Evolutionary conservation across 1,139 yeast genomes (phyloP), one percentile per base, ranked within the genome.

Genomic region (Spencermartinsiella ligniputridi): DNA sequence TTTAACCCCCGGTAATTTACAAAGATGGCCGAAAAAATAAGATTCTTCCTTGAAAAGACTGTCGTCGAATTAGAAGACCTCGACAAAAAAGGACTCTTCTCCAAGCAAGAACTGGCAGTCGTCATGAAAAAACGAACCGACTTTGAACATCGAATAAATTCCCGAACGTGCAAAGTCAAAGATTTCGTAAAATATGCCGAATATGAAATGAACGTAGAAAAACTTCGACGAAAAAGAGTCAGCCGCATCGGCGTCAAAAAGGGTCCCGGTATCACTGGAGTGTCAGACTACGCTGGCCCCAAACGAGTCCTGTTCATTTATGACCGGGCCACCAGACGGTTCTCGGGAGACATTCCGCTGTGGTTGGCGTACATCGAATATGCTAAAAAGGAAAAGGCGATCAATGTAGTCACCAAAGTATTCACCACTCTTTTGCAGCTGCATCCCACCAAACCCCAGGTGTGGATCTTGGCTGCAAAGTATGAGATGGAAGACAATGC

Each of bases 401-500:
- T 83, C 51, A 83, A 85, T 55, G 83, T 83, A 37, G 79, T 88
- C n/a, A 89, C 87, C 62, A 81, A 79, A 54, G 81, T 88, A 5
- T 88, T 89, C 62, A 81, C 94, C 2, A 77, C 80, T 48, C 71
- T 92, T 55, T 72, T 94, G 55, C 89, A 83, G 65, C 69, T 88
- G 52, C 97, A 92, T 61, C 97, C 98, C n/a, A 76, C 87, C 44
- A 86, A 89, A 59, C 78, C 89, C 1, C 83, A 83, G 56, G 86
- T 94, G 12, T 94, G 98, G 98, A 78, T 92, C 42, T 78, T 89
- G 58, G 97, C 97, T 19, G 97, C 97, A 39, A 87, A 87, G 61
- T 89, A 88, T 64, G 97, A 94, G 67, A 82, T 87, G 57, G 96
- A 92, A 57, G 76, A 76, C 35, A 89, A 92, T 64, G 86, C 92